Evolutionary conservation across 495 filamentous ascomycete species (phyloP), one percentile per base, ranked within the genome.

Genomic region (Hypoxylon fuscum): DNA sequence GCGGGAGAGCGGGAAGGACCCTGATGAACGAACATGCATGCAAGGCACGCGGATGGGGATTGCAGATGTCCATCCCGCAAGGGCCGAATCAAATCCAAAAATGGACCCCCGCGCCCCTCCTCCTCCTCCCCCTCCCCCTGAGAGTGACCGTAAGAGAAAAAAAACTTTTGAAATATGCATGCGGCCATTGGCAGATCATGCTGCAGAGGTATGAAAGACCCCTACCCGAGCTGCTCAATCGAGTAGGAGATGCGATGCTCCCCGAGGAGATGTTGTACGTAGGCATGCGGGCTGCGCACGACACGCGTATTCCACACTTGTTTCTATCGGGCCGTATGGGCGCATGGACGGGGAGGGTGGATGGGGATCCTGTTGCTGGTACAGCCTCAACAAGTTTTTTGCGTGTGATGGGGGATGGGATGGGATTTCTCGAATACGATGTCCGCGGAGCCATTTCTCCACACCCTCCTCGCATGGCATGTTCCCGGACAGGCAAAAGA

Each of bases 211-310:
- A n/a, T n/a, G 8, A 34, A 38, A 7, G n/a, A 5, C 11, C 8
- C 8, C n/a, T 38, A 4, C 11, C 20, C 27, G 22, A 35, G 44
- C 40, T 56, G 27, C 59, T 57, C 20, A 32, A 63, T 57, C 17
- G 47, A 63, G 59, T 23, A 63, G 42, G 47, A 53, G 46, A 40
- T 57, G 42, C 59, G 52, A n/a, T 40, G 35, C 14, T 17, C 21
- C 14, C 37, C 27, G 46, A 42, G 35, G 27, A 29, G 35, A 14
- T 2, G 12, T n/a, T 38, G 12, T 38, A 38, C 15, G 25, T 38
- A 15, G 11, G n/a, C n/a, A 38, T 14, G 15, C 17, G 17, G 21
- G n/a, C 40, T 43, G 8, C 40, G 9, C 15, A 18, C 11, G 38
- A n/a, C 40, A 12, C 8, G 40, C 21, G 40, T 25, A 27, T 27